phyloP scores from a whole-genome alignment of 352 stramenopile genomes.

The Pythium graminicola region DNA sequence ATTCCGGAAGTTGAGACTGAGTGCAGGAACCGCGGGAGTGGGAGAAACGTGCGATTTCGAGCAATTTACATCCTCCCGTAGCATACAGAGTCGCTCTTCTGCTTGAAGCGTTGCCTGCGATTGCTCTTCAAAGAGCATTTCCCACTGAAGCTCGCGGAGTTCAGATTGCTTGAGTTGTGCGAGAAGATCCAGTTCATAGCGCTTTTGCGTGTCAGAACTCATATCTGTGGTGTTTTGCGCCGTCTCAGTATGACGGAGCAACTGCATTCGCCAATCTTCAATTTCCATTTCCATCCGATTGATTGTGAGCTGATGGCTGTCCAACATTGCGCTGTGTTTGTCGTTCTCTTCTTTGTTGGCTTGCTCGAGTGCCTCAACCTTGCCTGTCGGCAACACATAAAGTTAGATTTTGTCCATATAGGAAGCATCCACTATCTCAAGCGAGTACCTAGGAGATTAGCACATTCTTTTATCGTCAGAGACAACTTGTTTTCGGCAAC shows the following conservation, averaged over 20 bases:
- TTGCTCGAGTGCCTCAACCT: neutral
- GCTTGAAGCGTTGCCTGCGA: slow-evolving; percentile 17
- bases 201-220: slow-evolving; percentile 11
- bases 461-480: too few relatives aligned
- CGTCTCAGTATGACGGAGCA: too few relatives aligned
- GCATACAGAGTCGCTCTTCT: slow-evolving; percentile 34
- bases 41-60: neutral
- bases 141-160: slow-evolving; percentile 32
- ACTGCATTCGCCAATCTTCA: slow-evolving; percentile 7
- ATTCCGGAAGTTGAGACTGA: too few relatives aligned
- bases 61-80: slow-evolving; percentile 30
- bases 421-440: too few relatives aligned
- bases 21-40: too few relatives aligned
- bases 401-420: too few relatives aligned
- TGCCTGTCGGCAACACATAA: too few relatives aligned
- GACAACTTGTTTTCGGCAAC: too few relatives aligned
- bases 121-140: slow-evolving; percentile 34
- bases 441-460: too few relatives aligned
- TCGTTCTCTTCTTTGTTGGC: neutral
- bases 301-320: neutral
- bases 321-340: neutral
- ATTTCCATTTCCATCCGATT: slow-evolving; percentile 16
- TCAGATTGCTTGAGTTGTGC: slow-evolving; percentile 36
- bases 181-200: slow-evolving; percentile 27
- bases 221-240: neutral